These are phyloP conservation scores for Ganoderma boninense DNA, from an alignment of 1,284 basidiomycete species.

Conservation along the genomic window DNA sequence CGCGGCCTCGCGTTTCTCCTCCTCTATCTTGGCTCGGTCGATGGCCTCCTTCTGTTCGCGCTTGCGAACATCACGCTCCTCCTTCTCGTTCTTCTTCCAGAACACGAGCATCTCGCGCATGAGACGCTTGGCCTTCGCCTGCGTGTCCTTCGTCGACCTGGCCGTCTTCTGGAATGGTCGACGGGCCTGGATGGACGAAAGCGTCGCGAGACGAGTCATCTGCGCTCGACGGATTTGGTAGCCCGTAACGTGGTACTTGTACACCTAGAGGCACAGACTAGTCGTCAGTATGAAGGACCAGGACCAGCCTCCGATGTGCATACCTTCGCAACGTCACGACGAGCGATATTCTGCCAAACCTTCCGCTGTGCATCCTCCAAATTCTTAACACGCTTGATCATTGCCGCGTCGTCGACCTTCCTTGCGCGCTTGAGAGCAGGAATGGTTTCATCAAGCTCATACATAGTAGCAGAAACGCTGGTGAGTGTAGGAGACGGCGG, in stretches of 20 bases:
- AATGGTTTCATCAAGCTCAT: conserved; percentile 72
- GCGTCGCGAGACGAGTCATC: conserved; percentile 79
- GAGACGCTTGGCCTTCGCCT: conserved; percentile 86
- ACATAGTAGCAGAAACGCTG: conserved; percentile 64
- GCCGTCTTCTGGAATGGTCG: conserved; percentile 82
- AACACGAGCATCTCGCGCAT: conserved; percentile 97
- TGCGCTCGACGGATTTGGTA: conserved; percentile 72
- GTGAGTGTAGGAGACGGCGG: conserved; percentile 69
- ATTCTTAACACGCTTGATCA: conserved; percentile 76
- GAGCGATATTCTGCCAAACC: conserved; percentile 87
- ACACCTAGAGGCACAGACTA: conserved; percentile 61
- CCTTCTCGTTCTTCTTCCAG: conserved; percentile 98
- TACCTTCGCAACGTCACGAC: conserved; percentile 85
- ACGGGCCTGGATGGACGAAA: conserved; percentile 84
- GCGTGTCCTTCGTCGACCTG: conserved; percentile 89
- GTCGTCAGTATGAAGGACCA: conserved; percentile 16
- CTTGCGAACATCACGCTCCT: conserved; percentile 92
- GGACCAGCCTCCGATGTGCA: not conserved
- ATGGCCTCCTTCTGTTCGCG: conserved; percentile 95
- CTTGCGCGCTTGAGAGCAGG: conserved; percentile 78
- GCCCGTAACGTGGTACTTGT: conserved; percentile 77
- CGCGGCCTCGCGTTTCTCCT: conserved; percentile 96
- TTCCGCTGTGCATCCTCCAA: conserved; percentile 87
- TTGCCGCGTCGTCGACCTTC: conserved; percentile 74
- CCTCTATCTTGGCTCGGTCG: conserved; percentile 91